These are phyloP conservation scores for Phytopythium oedochilum DNA, from an alignment of 352 stramenopile genomes.

Conservation along the genomic window DNA sequence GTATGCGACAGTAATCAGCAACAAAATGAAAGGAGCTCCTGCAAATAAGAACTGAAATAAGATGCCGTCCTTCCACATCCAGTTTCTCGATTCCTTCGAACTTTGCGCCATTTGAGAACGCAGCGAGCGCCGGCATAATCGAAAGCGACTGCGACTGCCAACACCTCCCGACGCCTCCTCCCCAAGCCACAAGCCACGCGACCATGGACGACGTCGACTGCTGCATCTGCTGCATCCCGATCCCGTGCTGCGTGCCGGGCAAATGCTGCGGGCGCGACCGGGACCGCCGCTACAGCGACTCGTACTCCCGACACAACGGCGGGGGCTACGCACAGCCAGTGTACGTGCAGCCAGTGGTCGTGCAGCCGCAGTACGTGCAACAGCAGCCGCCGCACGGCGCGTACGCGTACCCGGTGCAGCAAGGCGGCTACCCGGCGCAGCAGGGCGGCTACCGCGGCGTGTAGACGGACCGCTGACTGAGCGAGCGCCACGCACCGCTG, in stretches of 20 bases:
- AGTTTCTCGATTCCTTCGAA: too few relatives aligned
- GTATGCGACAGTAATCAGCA: too few relatives aligned
- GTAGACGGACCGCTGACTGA: background rate
- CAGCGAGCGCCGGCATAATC: too few relatives aligned
- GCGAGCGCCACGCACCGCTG: background rate
- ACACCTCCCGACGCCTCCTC: background rate
- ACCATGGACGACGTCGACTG: slow-evolving; percentile 3
- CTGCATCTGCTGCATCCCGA: slow-evolving; percentile 9
- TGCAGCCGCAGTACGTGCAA: slow-evolving; percentile 6
- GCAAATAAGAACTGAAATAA: background rate
- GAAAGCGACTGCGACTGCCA: too few relatives aligned
- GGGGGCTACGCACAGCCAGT: background rate
- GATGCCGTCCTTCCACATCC: background rate
- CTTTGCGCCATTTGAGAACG: too few relatives aligned
- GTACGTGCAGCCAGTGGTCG: slow-evolving; percentile 6
- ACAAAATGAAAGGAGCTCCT: too few relatives aligned
- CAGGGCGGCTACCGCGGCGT: slow-evolving; percentile 4
- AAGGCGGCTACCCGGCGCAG: slow-evolving; percentile 1
- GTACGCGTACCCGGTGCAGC: background rate
- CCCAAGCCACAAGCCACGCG: background rate
- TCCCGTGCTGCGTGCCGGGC: slow-evolving; percentile 5
- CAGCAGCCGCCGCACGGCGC: too few relatives aligned
- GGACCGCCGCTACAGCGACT: background rate
- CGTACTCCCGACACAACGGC: background rate
- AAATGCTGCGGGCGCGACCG: slow-evolving; percentile 4